Base-by-base conservation (phyloP, 2,329 filamentous ascomycete genomes). In the Rutstroemia sp. region DNA sequence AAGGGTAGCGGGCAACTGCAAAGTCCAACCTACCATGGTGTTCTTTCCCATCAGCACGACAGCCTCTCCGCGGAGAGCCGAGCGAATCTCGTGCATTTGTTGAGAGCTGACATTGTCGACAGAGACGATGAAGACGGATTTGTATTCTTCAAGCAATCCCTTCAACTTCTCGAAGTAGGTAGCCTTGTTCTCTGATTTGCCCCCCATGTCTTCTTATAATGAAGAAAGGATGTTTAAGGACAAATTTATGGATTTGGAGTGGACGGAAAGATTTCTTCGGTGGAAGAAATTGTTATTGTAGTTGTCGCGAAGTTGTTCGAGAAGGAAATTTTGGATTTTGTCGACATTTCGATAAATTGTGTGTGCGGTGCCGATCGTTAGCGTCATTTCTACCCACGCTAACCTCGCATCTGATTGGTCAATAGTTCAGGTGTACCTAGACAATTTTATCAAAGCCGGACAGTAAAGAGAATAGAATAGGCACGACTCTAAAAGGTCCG, bases 71-170 rank as follows among this genome's bases (percentile, higher is more conserved):
- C 94, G 92, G 76, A 99, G 88, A 71, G 89, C 78, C 72, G 87
- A 79, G 76, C 94, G 89, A 77, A 99, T 97, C 86, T 99, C 94
- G 89, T 99, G 94, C 95, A 99, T 99, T 87, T 99, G 95, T 86
- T 99, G 94, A 69, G 94, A 99, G 77, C 87, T 90, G 86, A 99
- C 94, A 99, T 97, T 99, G 90, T 97, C 89, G 74, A 92, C 87
- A 73, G 74, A 85, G 76, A 96, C 92, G 77, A 99, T 92, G 89
- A 99, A 97, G 81, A 97, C 88, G 73, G 88, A 92, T 76, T 84
- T 85, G 88, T 95, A 97, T 76, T 91, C 87, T 82, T 97, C 89
- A 76, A 99, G 87, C 76, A 97, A 86, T 78, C 76, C 77, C 87
- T 96, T 95, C 76, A 99, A 91, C 91, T 97, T 97, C 78, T 96